Conservation (phyloP, 23 red algal genomes). For the Gracilariopsis chorda region DNA sequence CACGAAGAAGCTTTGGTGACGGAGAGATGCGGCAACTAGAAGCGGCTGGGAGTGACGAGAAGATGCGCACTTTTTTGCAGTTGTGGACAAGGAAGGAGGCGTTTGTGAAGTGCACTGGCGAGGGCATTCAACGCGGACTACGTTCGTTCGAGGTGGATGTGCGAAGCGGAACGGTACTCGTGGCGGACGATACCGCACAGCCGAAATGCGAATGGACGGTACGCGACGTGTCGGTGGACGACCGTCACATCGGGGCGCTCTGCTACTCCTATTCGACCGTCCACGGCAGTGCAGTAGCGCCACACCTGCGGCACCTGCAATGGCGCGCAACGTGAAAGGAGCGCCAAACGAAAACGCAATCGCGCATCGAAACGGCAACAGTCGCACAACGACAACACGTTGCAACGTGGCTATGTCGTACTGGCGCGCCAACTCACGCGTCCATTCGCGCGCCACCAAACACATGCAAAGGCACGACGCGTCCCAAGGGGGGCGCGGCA, state of each 20-base stretch:
- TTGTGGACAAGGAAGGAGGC: conserved; percentile 71
- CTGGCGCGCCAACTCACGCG: no score
- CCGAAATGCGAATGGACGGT: not conserved
- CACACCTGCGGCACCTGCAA: not conserved
- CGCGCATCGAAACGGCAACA: no score
- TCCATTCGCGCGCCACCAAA: no score
- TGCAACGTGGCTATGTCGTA: no score
- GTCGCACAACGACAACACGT: no score
- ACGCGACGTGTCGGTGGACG: not conserved
- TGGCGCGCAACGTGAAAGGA: no score
- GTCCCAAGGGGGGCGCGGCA: no score
- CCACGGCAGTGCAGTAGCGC: not conserved
- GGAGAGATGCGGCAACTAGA: not conserved
- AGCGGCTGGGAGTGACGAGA: not conserved
- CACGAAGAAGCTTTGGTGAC: not conserved
- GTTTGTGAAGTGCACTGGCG: conserved; percentile 59
- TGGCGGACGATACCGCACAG: not conserved
- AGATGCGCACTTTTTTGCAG: not conserved
- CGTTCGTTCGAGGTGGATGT: conserved; percentile 45
- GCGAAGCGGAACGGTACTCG: not conserved
- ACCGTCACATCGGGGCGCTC: not conserved
- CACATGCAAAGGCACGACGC: no score
- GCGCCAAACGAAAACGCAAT: no score
- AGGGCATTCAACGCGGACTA: conserved; percentile 50
- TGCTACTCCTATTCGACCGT: not conserved